These are phyloP conservation scores for Dianthus caryophyllus DNA, from an alignment of 148 eudicot species.

Conservation along the genomic window DNA sequence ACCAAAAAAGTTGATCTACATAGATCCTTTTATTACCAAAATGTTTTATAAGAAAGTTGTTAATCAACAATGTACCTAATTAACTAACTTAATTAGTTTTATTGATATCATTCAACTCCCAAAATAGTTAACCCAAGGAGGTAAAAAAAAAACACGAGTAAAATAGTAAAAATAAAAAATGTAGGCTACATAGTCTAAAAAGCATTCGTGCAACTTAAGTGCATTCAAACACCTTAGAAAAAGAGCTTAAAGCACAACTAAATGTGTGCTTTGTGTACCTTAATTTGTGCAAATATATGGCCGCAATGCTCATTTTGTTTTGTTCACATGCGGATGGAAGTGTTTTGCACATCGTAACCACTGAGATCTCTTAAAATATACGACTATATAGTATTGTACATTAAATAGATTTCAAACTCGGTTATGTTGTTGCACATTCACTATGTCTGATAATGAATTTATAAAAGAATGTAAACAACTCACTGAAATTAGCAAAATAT, in stretches of 20 bases:
- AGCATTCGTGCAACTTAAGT: conserved; percentile 17
- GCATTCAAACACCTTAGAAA: conserved; percentile 23
- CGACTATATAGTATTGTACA: background rate
- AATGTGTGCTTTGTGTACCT: conserved; percentile 8
- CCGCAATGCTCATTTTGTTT: conserved; percentile 27
- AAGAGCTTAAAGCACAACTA: conserved; percentile 19
- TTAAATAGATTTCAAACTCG: background rate
- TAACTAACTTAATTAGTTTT: too few species aligned
- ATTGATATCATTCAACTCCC: too few species aligned
- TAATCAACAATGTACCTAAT: too few species aligned
- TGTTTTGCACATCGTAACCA: conserved; percentile 25
- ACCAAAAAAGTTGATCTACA: too few species aligned
- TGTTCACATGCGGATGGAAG: conserved; percentile 33
- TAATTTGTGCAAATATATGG: conserved; percentile 33
- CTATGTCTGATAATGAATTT: too few species aligned
- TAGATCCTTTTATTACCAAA: too few species aligned
- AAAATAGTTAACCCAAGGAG: too few species aligned
- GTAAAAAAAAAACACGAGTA: too few species aligned
- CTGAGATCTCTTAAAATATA: background rate
- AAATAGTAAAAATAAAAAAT: background rate
- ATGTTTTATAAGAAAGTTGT: too few species aligned
- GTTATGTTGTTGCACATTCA: too few species aligned
- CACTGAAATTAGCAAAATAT: background rate
- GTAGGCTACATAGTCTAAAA: conserved; percentile 24
- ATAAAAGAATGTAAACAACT: background rate